Percentiles rank a stretch among this genome's conserved stretches.
phyloP scores from a whole-genome alignment of 1,284 basidiomycete species.

The Porodaedalea pini region DNA sequence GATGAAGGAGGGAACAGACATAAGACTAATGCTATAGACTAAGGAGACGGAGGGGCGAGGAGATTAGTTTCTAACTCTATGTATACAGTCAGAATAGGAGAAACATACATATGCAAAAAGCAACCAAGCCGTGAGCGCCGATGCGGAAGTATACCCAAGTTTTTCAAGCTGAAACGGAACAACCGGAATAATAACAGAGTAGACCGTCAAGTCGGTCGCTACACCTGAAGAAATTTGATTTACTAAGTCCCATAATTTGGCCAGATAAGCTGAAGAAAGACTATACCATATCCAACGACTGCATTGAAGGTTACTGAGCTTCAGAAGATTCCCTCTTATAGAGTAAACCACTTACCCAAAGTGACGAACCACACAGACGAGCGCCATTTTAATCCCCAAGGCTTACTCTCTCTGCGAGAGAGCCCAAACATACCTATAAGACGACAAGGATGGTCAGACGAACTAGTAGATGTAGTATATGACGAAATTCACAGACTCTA shows the following conservation, averaged over 20 bases:
- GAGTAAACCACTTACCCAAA: slow-evolving; percentile 27
- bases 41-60: not conserved
- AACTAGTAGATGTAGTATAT: too few species aligned
- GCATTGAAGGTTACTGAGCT: not conserved
- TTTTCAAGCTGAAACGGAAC: slow-evolving; percentile 68
- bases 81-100: not conserved
- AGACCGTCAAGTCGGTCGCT: slow-evolving; percentile 59
- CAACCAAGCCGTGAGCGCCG: slow-evolving; percentile 64
- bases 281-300: slow-evolving; percentile 24
- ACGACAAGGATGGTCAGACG: too few species aligned
- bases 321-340: not conserved
- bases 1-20: slow-evolving; percentile 8
- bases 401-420: not conserved
- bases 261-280: not conserved
- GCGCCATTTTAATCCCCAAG: slow-evolving; percentile 28
- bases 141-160: slow-evolving; percentile 50
- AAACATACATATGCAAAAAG: slow-evolving; percentile 56
- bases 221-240: slow-evolving; percentile 49
- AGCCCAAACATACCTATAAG: not conserved
- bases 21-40: slow-evolving; percentile 15
- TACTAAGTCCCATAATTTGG: not conserved
- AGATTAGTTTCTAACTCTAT: not conserved
- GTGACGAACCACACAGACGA: slow-evolving; percentile 54
- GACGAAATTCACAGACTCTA: too few species aligned
- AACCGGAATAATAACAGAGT: slow-evolving; percentile 70